Percentiles rank a stretch among this genome's conserved stretches.
Conservation (phyloP, 495 filamentous ascomycete species). For the Aspergillus cristatus region DNA sequence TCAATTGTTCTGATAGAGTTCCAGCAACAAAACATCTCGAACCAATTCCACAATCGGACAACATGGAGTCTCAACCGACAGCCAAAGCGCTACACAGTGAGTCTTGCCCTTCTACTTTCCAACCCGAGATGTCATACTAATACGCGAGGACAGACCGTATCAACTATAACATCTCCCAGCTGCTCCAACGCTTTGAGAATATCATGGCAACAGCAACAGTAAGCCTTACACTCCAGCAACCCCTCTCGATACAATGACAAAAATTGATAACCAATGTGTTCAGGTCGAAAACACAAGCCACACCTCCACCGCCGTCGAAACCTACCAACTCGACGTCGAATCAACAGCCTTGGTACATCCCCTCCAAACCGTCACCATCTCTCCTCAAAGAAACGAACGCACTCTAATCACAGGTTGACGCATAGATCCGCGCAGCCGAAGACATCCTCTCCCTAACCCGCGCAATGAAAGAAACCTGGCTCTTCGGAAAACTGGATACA, state of each 20-base stretch:
- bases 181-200: slow-evolving; percentile 54
- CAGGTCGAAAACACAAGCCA: slow-evolving; percentile 32
- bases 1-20: too few relatives aligned
- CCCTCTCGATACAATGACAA: too few relatives aligned
- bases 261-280: not conserved
- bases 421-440: slow-evolving; percentile 55
- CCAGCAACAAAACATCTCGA: too few relatives aligned
- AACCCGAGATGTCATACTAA: not conserved
- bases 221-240: too few relatives aligned
- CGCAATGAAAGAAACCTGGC: slow-evolving; percentile 63
- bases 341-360: slow-evolving; percentile 51
- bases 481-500: slow-evolving; percentile 62
- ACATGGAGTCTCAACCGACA: slow-evolving; percentile 31
- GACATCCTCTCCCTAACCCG: slow-evolving; percentile 55
- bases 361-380: not conserved
- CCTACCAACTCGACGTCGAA: slow-evolving; percentile 55
- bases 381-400: not conserved
- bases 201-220: slow-evolving; percentile 51
- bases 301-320: slow-evolving; percentile 45
- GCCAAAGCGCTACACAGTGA: slow-evolving; percentile 31
- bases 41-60: too few relatives aligned
- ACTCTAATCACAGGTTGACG: not conserved
- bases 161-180: slow-evolving; percentile 41
- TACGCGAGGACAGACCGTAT: slow-evolving; percentile 36
- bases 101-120: slow-evolving; percentile 1